phyloP scores from a whole-genome alignment of 1,284 basidiomycete genomes.

The Tilletia walkeri region DNA sequence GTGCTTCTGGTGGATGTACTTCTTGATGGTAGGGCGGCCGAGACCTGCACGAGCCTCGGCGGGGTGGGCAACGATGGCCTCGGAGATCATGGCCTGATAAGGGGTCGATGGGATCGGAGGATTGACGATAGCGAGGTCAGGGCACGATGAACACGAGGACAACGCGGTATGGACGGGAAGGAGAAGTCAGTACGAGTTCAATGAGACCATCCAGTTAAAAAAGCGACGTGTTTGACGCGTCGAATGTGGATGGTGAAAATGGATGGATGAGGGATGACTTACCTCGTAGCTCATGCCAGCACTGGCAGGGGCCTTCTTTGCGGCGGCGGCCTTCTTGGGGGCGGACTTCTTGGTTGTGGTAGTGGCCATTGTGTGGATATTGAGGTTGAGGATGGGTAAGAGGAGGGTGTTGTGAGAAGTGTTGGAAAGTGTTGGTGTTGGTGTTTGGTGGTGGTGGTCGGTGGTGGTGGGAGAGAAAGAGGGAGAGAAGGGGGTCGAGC shows the following conservation, averaged over 20 bases:
- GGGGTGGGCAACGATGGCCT: constrained; percentile 73
- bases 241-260: background rate
- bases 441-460: constrained; percentile 1
- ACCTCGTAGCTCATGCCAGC: constrained; percentile 27
- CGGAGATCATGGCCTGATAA: constrained; percentile 58
- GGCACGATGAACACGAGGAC: constrained; percentile 6
- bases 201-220: background rate
- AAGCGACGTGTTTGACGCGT: background rate
- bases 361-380: constrained; percentile 15
- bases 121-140: background rate
- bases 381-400: background rate
- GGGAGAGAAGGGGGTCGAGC: constrained; percentile 5
- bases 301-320: constrained; percentile 21
- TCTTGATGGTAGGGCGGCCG: constrained; percentile 88
- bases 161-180: constrained; percentile 1
- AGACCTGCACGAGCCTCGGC: constrained; percentile 80
- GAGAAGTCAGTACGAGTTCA: constrained; percentile 8
- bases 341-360: constrained; percentile 33
- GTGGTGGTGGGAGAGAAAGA: constrained; percentile 5
- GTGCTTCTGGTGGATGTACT: constrained; percentile 61
- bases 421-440: background rate
- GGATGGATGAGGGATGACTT: background rate
- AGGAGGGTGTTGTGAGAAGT: background rate
- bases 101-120: constrained; percentile 5
- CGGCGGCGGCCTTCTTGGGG: constrained; percentile 28